Base-by-base conservation (phyloP, 768 basidiomycete species). In the Mycena crocata region DNA sequence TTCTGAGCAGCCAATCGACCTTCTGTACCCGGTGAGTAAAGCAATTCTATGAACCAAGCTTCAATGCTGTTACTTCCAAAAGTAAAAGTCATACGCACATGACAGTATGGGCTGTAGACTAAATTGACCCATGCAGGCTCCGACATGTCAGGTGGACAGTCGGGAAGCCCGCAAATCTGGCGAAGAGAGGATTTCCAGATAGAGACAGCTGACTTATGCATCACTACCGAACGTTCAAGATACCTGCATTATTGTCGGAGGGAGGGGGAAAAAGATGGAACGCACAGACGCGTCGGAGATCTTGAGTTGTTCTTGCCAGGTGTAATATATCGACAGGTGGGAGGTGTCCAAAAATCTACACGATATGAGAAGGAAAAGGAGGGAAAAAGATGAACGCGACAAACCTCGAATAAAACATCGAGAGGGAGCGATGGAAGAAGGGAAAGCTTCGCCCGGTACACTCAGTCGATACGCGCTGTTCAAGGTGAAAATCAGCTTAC, bases 311-410 rank as follows among this genome's bases (percentile, higher is more conserved):
- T 21, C 81, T 74, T 19, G 77, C 71, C 21, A 83, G 71, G 24
- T 64, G 69, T 15, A 83, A 69, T 17, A 82, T 73, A 60, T 80
- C 79, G 3, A 68, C 26, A 8, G 81, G 78, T 24, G 60, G 52
- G 19, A 83, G 50, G 37, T 75, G 75, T 28, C 68, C 68, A 31
- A 80, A 73, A 42, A 82, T 77, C 81, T 82, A 48, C 10, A 3
- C 3, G 2, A 31, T 14, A 5, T 32, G 37, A 23, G 21, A 39
- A 37, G 30, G 17, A 32, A 10, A 34, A 21, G 30, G 26, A 12
- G 26, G 9, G 34, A 23, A 17, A 19, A 30, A 46, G 21, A 23
- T 31, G 17, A 23, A 30, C 32, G 40, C 30, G 28, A 56, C 57
- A 35, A 14, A 69, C 67, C 59, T 69, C 67, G 40, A 68, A 68